phyloP scores from a whole-genome alignment of 2,329 filamentous ascomycete species.

The Lachnellula cervina region DNA sequence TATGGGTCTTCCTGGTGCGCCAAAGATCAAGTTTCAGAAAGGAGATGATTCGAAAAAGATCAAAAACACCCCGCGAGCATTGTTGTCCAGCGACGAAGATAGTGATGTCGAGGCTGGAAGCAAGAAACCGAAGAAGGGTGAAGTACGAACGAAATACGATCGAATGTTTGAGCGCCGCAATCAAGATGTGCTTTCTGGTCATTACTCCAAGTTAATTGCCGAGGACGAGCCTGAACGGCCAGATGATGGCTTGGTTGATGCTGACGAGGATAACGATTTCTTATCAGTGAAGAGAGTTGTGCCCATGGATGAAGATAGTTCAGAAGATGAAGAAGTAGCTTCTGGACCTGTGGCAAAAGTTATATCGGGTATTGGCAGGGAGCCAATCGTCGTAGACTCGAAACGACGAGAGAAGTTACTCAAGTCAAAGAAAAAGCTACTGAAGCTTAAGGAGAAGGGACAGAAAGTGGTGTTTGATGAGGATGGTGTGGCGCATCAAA shows the following conservation, averaged over 20 bases:
- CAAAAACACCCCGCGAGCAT: conserved; percentile 77
- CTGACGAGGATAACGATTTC: conserved; percentile 75
- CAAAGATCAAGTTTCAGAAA: conserved; percentile 89
- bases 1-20: conserved; percentile 83
- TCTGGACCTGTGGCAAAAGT: conserved; percentile 47
- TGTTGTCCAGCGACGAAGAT: conserved; percentile 59
- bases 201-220: conserved; percentile 82
- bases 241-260: conserved; percentile 43
- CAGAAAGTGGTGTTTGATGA: conserved; percentile 89
- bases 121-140: conserved; percentile 55
- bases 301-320: conserved; percentile 53
- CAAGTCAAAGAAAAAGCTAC: conserved; percentile 87
- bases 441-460: conserved; percentile 83
- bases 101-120: conserved; percentile 50
- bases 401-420: conserved; percentile 95
- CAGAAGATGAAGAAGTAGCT: conserved; percentile 40
- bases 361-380: conserved; percentile 61
- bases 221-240: conserved; percentile 47
- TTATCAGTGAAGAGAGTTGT: conserved; percentile 86
- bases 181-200: conserved; percentile 89
- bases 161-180: conserved; percentile 97
- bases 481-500: conserved; percentile 75
- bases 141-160: conserved; percentile 90
- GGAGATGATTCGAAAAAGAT: conserved; percentile 79
- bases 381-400: conserved; percentile 80